Conservation (phyloP, 2,329 filamentous ascomycete genomes). For the Coniosporium tulheliwenetii region DNA sequence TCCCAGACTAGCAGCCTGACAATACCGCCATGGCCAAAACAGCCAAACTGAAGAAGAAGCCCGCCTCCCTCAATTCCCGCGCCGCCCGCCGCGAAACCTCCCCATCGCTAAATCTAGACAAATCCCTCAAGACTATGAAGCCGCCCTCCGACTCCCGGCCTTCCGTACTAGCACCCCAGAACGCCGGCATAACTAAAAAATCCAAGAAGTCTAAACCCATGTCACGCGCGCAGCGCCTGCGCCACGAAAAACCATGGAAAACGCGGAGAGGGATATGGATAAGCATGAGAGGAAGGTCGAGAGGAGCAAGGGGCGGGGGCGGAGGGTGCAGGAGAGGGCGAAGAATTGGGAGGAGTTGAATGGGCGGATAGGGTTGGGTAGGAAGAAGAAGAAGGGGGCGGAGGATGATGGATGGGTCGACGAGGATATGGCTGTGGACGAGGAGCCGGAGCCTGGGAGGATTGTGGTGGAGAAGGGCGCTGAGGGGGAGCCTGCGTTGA, state of each 20-base stretch:
- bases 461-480: too few species aligned
- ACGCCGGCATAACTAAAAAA: constrained; percentile 56
- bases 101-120: constrained; percentile 55
- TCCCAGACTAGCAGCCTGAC: background rate
- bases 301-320: constrained; percentile 29
- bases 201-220: constrained; percentile 35
- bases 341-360: too few species aligned
- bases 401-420: too few species aligned
- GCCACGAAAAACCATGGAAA: constrained; percentile 38
- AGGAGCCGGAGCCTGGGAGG: too few species aligned
- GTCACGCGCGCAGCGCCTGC: constrained; percentile 35
- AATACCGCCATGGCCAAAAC: constrained; percentile 24
- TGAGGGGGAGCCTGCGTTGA: too few species aligned
- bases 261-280: constrained; percentile 37
- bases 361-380: too few species aligned
- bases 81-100: constrained; percentile 58
- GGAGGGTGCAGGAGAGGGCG: too few species aligned
- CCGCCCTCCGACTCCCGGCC: constrained; percentile 39
- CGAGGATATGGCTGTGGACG: too few species aligned
- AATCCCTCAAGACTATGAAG: constrained; percentile 47
- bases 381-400: too few species aligned
- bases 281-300: constrained; percentile 35
- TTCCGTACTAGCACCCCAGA: constrained; percentile 54
- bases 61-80: constrained; percentile 53
- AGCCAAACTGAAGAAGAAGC: constrained; percentile 32